Base-by-base conservation (phyloP, 2,329 filamentous ascomycete species). In the Trichophyton rubrum region DNA sequence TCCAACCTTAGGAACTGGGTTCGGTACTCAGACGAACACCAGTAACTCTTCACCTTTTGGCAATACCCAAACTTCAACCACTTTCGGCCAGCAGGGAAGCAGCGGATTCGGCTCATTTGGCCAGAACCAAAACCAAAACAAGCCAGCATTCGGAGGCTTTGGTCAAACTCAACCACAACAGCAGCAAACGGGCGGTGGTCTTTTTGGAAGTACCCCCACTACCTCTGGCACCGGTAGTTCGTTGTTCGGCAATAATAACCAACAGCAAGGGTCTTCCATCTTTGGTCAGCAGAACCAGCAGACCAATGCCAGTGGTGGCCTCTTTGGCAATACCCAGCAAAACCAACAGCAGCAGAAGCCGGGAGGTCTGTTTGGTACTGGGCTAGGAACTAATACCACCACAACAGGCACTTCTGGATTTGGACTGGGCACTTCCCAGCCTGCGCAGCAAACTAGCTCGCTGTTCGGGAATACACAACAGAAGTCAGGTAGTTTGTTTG, bases 401-500 rank as follows among this genome's bases (percentile, higher is more conserved):
- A 59, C 57, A 1, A 59, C 62, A 55, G 60, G 58, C 27, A 62
- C 58, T 5, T 15, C 53, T 30, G 59, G 53, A 2, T 64, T 64
- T 47, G 61, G 63, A 3, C 38, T 59, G 33, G 60, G 59, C 17
- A 61, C 60, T 47, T 68, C 68, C 59, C 62, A 69, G 67, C 40
- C 65, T 78, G 27, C 40, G 27, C 62, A 62, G 47, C 55, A 68
- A 65, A 68, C 69, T 53, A 68, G 70, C 35, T 69, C 72, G 53
- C 69, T 78, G 11, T 78, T 78, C 58, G 75, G 74, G n/a, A 43
- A 43, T 15, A 38, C 55, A 13, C 62, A 63, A 43, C 62, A 68
- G 67, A 51, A 74, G 68, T 70, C 79, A 65, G 79, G 82, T 2
- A 75, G 78, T n/a, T 67, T 84, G 13, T 85, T 85, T 63, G 81